phyloP scores from a whole-genome alignment of 306 rosid species.

The Bauhinia variegata region DNA sequence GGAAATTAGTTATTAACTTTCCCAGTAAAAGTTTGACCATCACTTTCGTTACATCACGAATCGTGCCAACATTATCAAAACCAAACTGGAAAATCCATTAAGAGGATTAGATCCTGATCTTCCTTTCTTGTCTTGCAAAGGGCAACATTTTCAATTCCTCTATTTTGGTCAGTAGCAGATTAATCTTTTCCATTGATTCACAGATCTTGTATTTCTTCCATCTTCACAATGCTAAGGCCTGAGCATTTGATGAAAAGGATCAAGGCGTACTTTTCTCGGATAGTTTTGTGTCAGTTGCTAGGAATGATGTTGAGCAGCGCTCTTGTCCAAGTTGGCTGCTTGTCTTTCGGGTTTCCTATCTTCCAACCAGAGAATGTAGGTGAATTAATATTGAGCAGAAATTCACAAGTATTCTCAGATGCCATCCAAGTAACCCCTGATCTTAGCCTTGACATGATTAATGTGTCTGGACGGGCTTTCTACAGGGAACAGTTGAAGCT shows the following conservation, averaged over 20 bases:
- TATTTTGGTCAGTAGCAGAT: not conserved
- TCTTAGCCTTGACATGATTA: not conserved
- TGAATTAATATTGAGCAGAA: not conserved
- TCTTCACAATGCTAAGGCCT: too few relatives aligned
- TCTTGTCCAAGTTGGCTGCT: slow-evolving; percentile 29
- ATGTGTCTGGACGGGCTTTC: slow-evolving; percentile 36
- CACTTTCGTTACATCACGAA: too few relatives aligned
- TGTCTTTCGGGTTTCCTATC: slow-evolving; percentile 35
- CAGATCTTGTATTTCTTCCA: not conserved
- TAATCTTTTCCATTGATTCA: not conserved
- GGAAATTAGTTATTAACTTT: too few relatives aligned
- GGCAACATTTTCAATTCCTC: not conserved
- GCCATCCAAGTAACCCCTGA: slow-evolving; percentile 56
- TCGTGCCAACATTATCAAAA: too few relatives aligned
- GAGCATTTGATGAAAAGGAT: too few relatives aligned
- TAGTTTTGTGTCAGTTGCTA: slow-evolving; percentile 14
- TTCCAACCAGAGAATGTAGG: slow-evolving; percentile 13
- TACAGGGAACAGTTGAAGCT: slow-evolving; percentile 25
- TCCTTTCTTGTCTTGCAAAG: too few relatives aligned
- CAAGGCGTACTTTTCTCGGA: slow-evolving; percentile 7
- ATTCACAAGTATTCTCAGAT: slow-evolving; percentile 18
- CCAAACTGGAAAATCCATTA: too few relatives aligned
- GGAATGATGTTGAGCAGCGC: slow-evolving; percentile 16
- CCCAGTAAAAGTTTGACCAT: too few relatives aligned
- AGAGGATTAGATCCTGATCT: too few relatives aligned